Conservation (phyloP, 2,329 filamentous ascomycete genomes). For the Apiospora hydei region DNA sequence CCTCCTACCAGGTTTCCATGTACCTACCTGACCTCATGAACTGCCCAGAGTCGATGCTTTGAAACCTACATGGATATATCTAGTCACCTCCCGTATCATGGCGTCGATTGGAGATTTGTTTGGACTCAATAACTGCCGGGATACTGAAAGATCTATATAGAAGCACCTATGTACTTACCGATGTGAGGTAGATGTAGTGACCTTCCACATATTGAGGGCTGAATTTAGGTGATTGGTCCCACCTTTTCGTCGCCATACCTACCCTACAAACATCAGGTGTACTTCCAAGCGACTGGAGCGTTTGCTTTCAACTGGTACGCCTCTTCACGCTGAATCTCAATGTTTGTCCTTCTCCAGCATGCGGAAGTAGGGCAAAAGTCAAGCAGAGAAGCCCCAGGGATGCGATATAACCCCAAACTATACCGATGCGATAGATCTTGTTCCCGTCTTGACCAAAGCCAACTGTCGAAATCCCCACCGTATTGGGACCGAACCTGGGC, state of each 20-base stretch:
- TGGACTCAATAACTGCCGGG: background rate
- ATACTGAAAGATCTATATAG: background rate
- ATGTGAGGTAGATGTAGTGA: background rate
- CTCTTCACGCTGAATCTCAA: background rate
- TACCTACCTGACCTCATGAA: conserved; percentile 3
- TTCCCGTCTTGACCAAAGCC: background rate
- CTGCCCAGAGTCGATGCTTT: background rate
- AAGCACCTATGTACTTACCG: background rate
- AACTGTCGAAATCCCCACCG: background rate
- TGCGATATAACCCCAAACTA: background rate
- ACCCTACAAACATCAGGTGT: background rate
- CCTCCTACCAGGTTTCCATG: conserved; percentile 1
- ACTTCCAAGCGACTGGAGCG: background rate
- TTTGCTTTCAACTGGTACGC: background rate
- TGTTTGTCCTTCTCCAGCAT: background rate
- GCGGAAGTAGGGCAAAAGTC: background rate
- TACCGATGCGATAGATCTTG: background rate
- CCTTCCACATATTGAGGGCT: background rate
- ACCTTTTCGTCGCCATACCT: background rate
- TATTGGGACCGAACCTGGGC: background rate
- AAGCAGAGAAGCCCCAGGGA: background rate
- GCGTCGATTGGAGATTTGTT: background rate
- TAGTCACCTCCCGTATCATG: background rate
- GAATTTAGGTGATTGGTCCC: background rate
- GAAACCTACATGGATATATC: background rate